Evolutionary conservation across 176 grass and related monocot genomes (phyloP).

Genomic region (Carex littledalei): DNA sequence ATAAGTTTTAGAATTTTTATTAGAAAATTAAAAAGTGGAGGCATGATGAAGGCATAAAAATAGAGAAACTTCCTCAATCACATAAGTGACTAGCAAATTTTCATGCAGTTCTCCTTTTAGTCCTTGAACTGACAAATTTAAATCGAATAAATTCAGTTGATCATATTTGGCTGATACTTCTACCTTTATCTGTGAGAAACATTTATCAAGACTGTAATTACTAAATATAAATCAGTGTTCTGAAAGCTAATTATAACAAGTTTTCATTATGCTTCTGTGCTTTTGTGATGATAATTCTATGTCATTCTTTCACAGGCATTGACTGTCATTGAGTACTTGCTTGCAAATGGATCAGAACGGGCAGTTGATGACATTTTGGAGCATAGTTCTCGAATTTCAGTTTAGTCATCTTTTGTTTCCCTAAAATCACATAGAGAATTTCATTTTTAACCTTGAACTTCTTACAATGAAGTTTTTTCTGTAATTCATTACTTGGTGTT

Average conservation of each 20-base stretch:
- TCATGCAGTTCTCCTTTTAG: not conserved
- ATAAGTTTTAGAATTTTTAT: too few relatives aligned
- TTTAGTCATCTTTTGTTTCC: slow-evolving; percentile 32
- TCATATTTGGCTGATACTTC: not conserved
- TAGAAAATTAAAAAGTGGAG: too few relatives aligned
- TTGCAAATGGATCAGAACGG: slow-evolving; percentile 92
- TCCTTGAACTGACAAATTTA: not conserved
- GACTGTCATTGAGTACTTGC: slow-evolving; percentile 93
- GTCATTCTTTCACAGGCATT: slow-evolving; percentile 41
- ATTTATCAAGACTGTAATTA: not conserved
- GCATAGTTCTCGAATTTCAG: slow-evolving; percentile 83
- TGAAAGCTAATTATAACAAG: not conserved
- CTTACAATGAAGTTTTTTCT: not conserved
- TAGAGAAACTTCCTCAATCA: not conserved
- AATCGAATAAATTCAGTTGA: not conserved
- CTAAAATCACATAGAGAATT: not conserved
- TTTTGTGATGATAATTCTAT: slow-evolving; percentile 5
- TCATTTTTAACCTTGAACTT: not conserved
- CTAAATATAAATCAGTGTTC: not conserved
- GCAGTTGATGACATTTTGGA: slow-evolving; percentile 95
- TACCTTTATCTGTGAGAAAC: not conserved
- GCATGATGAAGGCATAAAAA: too few relatives aligned
- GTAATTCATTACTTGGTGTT: not conserved
- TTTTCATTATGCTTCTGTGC: not conserved
- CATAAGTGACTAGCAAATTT: not conserved